Conservation (phyloP, 768 basidiomycete genomes). For the Flagelloscypha sp. region DNA sequence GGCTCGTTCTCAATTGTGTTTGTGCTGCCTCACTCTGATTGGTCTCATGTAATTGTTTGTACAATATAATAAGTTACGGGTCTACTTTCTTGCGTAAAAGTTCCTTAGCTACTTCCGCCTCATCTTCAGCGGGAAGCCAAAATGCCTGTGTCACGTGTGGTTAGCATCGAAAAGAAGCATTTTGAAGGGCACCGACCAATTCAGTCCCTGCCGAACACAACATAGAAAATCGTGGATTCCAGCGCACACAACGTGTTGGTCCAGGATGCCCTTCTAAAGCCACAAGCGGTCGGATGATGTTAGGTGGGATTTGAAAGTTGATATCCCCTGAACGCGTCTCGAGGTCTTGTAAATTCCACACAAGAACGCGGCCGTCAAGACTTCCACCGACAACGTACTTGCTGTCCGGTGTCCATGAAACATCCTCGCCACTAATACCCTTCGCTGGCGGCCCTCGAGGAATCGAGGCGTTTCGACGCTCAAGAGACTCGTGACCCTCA, state of each 20-base stretch:
- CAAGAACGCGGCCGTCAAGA: slow-evolving; percentile 71
- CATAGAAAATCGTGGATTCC: slow-evolving; percentile 88
- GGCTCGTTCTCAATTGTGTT: too few species aligned
- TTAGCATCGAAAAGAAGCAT: too few species aligned
- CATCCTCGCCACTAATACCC: slow-evolving; percentile 89
- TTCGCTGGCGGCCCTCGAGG: slow-evolving; percentile 53
- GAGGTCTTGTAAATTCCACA: slow-evolving; percentile 80
- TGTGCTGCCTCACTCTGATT: too few species aligned
- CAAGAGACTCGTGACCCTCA: slow-evolving; percentile 77
- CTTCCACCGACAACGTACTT: slow-evolving; percentile 83
- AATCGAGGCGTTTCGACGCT: slow-evolving; percentile 48
- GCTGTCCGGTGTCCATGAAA: slow-evolving; percentile 91
- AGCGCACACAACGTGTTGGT: slow-evolving; percentile 76
- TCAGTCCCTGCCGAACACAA: slow-evolving; percentile 78
- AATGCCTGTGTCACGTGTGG: too few species aligned
- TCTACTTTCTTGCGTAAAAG: too few species aligned
- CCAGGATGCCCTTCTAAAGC: slow-evolving; percentile 75
- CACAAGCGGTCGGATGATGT: slow-evolving; percentile 36
- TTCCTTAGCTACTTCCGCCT: too few species aligned
- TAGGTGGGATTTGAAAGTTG: slow-evolving; percentile 42
- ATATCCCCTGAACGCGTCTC: slow-evolving; percentile 42
- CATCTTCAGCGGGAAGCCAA: too few species aligned
- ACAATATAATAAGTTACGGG: too few species aligned
- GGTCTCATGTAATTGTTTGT: too few species aligned
- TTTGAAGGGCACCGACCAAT: slow-evolving; percentile 48